A percentile compares a stretch with the other conserved stretches of the same genome.
Conservation (phyloP, 495 filamentous ascomycete species). For the Evernia prunastri region DNA sequence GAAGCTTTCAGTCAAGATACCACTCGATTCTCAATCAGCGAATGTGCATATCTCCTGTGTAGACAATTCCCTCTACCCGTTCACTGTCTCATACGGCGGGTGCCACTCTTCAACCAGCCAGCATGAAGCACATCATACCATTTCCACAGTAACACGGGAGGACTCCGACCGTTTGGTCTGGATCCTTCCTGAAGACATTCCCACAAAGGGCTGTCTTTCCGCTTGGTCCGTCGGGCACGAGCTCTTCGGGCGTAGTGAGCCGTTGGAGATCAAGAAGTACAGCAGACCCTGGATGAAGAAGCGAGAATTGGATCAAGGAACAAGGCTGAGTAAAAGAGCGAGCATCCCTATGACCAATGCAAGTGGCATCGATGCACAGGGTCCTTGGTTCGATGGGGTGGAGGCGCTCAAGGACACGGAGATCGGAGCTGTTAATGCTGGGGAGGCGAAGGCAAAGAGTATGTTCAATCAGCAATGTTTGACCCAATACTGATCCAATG, state of each 20-base stretch:
- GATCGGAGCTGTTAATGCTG: background rate
- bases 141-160: background rate
- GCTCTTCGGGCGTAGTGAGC: constrained; percentile 41
- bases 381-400: constrained; percentile 67
- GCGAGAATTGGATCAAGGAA: constrained; percentile 30
- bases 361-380: constrained; percentile 50
- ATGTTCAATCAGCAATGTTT: background rate
- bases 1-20: background rate
- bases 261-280: constrained; percentile 30
- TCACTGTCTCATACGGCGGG: background rate
- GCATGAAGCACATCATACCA: background rate
- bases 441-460: background rate
- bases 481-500: constrained; percentile 16
- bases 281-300: constrained; percentile 25
- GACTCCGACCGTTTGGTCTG: constrained; percentile 39
- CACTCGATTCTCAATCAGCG: background rate
- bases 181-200: constrained; percentile 43
- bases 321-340: constrained; percentile 25
- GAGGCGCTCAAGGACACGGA: constrained; percentile 52
- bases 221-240: constrained; percentile 39
- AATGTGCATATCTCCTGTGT: background rate
- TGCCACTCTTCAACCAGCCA: background rate
- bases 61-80: background rate
- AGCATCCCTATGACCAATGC: constrained; percentile 42
- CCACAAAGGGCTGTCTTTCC: constrained; percentile 44